phyloP scores from a whole-genome alignment of 768 basidiomycete genomes.

The Brasilioporus rufonigricans region DNA sequence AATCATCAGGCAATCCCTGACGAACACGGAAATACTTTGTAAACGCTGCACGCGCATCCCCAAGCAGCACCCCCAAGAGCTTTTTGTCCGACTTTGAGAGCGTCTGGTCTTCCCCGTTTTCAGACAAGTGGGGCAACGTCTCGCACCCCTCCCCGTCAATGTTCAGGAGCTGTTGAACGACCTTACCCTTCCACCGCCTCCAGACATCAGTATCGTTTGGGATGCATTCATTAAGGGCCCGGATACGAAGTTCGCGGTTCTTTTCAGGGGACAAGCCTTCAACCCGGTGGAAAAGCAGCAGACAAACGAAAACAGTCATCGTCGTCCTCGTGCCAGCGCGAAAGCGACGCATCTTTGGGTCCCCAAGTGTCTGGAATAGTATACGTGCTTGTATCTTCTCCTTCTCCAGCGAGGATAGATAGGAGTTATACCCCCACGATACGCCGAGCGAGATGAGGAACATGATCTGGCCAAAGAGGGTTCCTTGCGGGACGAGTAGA shows the following conservation, averaged over 20 bases:
- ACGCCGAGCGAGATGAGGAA: conserved; percentile 30
- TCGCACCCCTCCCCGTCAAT: background rate
- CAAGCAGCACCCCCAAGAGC: conserved; percentile 6
- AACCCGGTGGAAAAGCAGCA: conserved; percentile 19
- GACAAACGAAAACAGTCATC: conserved; percentile 22
- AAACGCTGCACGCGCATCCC: background rate
- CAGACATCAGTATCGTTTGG: conserved; percentile 23
- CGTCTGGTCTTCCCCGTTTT: background rate
- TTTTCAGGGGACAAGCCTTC: background rate
- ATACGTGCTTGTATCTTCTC: conserved; percentile 20
- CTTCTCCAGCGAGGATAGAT: conserved; percentile 23
- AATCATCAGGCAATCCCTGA: background rate
- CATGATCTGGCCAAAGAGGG: conserved; percentile 36
- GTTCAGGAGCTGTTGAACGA: conserved; percentile 15
- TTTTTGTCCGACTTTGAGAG: background rate
- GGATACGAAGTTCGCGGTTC: background rate
- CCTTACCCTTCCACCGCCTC: conserved; percentile 20
- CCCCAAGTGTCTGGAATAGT: conserved; percentile 13
- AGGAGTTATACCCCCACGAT: conserved; percentile 34
- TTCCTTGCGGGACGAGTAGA: conserved; percentile 33
- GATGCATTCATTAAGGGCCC: conserved; percentile 16
- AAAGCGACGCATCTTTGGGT: conserved; percentile 9
- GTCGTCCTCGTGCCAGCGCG: conserved; percentile 17
- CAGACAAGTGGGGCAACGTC: background rate
- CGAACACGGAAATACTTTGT: background rate